Evolutionary conservation across 2,329 filamentous ascomycete genomes (phyloP).

Genomic region (Monosporascus sp.): DNA sequence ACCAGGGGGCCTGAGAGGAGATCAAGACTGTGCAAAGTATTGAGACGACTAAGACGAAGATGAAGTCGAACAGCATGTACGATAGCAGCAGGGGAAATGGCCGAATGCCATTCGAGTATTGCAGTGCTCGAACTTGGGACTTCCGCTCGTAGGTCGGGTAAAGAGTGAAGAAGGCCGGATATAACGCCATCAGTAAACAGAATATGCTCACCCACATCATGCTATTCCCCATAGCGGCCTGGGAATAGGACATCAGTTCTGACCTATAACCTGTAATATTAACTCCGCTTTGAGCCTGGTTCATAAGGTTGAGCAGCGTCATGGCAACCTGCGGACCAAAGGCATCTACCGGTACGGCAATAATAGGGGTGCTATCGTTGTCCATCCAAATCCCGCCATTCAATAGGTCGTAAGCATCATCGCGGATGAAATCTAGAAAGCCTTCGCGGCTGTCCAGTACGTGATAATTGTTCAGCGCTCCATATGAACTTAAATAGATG

Average conservation of each 20-base stretch:
- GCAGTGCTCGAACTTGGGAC: constrained; percentile 56
- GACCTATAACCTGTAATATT: constrained; percentile 9
- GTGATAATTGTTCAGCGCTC: constrained; percentile 2
- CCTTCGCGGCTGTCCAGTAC: constrained; percentile 9
- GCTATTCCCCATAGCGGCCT: constrained; percentile 13
- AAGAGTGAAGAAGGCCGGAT: constrained; percentile 60
- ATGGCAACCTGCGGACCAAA: neutral
- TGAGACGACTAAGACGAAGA: constrained; percentile 44
- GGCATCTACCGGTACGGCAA: constrained; percentile 8
- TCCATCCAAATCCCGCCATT: constrained; percentile 13
- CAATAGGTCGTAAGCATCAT: constrained; percentile 7
- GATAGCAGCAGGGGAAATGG: constrained; percentile 58
- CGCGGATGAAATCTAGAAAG: constrained; percentile 11
- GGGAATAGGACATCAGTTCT: constrained; percentile 8
- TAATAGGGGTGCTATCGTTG: constrained; percentile 11
- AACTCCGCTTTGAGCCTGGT: constrained; percentile 11
- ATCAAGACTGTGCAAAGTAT: constrained; percentile 47
- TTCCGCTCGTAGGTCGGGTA: constrained; percentile 60
- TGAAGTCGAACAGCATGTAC: constrained; percentile 58
- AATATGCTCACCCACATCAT: constrained; percentile 19
- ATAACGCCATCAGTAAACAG: constrained; percentile 45
- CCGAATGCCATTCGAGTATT: constrained; percentile 65
- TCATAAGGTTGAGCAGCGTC: constrained; percentile 14
- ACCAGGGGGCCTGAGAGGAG: constrained; percentile 48
- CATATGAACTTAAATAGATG: neutral